Conservation (phyloP, 768 basidiomycete genomes). For the Leccinellum luteum region DNA sequence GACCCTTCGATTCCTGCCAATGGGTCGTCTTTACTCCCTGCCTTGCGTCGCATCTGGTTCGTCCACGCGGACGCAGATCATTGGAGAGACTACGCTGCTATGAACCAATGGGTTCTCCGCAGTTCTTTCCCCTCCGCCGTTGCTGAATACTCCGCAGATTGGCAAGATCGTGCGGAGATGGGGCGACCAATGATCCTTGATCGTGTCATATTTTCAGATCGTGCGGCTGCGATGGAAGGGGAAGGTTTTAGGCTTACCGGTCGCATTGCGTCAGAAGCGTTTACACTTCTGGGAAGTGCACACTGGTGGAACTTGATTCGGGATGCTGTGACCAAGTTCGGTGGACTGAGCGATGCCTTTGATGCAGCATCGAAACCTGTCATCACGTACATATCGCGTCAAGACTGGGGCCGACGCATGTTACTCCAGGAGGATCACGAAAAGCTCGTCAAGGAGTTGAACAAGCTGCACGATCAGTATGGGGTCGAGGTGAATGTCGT, state of each 20-base stretch:
- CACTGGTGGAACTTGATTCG: slow-evolving; percentile 86
- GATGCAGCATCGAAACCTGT: slow-evolving; percentile 64
- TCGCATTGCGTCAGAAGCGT: slow-evolving; percentile 73
- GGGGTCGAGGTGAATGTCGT: slow-evolving; percentile 90
- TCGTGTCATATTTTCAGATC: slow-evolving; percentile 84
- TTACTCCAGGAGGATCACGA: slow-evolving; percentile 75
- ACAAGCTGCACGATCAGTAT: slow-evolving; percentile 62
- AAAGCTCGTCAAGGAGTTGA: slow-evolving; percentile 68
- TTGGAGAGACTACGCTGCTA: slow-evolving; percentile 88
- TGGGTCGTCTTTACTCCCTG: slow-evolving; percentile 71
- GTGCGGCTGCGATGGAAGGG: slow-evolving; percentile 78
- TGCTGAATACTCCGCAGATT: slow-evolving; percentile 82
- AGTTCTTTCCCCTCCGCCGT: slow-evolving; percentile 76
- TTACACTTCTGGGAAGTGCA: slow-evolving; percentile 67
- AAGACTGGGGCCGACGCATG: slow-evolving; percentile 86
- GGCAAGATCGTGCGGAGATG: slow-evolving; percentile 73
- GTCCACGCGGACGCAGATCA: slow-evolving; percentile 67
- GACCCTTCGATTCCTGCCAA: slow-evolving; percentile 63
- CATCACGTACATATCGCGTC: slow-evolving; percentile 90
- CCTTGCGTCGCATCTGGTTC: slow-evolving; percentile 75
- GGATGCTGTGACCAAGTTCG: slow-evolving; percentile 68
- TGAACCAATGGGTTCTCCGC: slow-evolving; percentile 88
- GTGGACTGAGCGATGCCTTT: slow-evolving; percentile 49
- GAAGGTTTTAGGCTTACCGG: slow-evolving; percentile 65
- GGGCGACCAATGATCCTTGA: slow-evolving; percentile 75